Percentiles rank a stretch among this genome's conserved stretches.
phyloP scores from a whole-genome alignment of 768 basidiomycete species.

The Lentinula boryana region DNA sequence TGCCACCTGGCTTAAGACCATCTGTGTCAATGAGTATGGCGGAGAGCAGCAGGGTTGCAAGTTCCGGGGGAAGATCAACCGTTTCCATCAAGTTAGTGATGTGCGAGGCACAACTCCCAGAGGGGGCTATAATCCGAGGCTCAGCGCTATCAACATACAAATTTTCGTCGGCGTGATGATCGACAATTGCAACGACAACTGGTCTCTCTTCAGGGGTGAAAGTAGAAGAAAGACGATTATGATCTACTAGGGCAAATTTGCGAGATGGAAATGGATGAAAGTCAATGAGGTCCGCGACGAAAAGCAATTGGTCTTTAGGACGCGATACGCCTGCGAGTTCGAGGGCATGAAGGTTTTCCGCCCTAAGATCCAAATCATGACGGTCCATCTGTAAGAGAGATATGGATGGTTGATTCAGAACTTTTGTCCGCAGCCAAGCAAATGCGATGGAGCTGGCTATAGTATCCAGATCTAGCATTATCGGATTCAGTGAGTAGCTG shows the following conservation, averaged over 20 bases:
- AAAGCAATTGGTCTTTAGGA: conserved; percentile 52
- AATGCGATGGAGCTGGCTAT: conserved; percentile 82
- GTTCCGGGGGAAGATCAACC: conserved; percentile 43
- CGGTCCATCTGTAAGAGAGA: conserved; percentile 69
- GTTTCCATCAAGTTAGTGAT: conserved; percentile 28
- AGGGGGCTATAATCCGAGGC: conserved; percentile 63
- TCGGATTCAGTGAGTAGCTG: no score
- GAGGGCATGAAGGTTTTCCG: conserved; percentile 83
- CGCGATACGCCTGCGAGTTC: conserved; percentile 47
- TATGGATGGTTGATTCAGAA: conserved; percentile 51
- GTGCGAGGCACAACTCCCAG: conserved; percentile 77
- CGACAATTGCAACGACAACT: conserved; percentile 71
- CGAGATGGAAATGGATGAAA: conserved; percentile 43
- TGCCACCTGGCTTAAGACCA: conserved; percentile 73
- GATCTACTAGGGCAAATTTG: conserved; percentile 82
- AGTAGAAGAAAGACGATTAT: conserved; percentile 59
- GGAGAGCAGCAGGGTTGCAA: conserved; percentile 74
- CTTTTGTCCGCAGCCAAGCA: conserved; percentile 65
- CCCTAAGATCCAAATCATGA: conserved; percentile 69
- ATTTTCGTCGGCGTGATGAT: conserved; percentile 89
- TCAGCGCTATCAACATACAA: conserved; percentile 51
- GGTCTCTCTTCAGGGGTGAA: conserved; percentile 35
- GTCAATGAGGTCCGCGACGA: conserved; percentile 57
- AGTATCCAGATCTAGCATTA: conserved; percentile 74
- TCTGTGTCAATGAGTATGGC: conserved; percentile 86